Evolutionary conservation across 441 rosid species (phyloP).

Genomic region (Manihot esculenta): DNA sequence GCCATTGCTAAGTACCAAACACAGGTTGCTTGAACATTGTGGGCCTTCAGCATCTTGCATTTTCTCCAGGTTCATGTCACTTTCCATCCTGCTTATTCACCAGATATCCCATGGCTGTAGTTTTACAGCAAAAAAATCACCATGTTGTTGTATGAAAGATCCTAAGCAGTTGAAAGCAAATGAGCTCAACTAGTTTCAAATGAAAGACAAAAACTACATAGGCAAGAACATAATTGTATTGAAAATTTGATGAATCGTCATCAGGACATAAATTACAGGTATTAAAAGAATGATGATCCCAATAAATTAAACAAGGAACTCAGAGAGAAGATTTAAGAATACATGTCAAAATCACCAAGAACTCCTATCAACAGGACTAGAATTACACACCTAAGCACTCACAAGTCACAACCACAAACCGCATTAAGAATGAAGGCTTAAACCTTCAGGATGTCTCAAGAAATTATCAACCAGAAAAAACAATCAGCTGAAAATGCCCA

Average conservation of each 20-base stretch:
- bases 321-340: conserved; percentile 18
- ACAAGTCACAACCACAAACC: conserved; percentile 13
- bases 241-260: conserved; percentile 30
- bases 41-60: too few species aligned
- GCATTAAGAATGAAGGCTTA: too few species aligned
- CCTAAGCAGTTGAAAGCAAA: too few species aligned
- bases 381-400: conserved; percentile 40
- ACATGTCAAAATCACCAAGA: conserved; percentile 34
- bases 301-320: conserved; percentile 28
- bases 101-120: too few species aligned
- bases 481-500: conserved; percentile 33
- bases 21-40: too few species aligned
- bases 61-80: too few species aligned
- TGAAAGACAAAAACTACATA: conserved; percentile 1
- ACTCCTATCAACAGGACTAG: conserved; percentile 14
- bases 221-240: conserved; percentile 26
- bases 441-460: background rate
- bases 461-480: conserved; percentile 5
- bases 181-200: background rate
- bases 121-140: too few species aligned
- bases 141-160: too few species aligned
- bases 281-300: conserved; percentile 44
- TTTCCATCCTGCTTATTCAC: too few species aligned
- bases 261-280: conserved; percentile 32
- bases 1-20: too few species aligned